A percentile compares a stretch with the other conserved stretches of the same genome.
phyloP scores from a whole-genome alignment of 176 grass and related monocot species.

The Rhynchospora tenuis region DNA sequence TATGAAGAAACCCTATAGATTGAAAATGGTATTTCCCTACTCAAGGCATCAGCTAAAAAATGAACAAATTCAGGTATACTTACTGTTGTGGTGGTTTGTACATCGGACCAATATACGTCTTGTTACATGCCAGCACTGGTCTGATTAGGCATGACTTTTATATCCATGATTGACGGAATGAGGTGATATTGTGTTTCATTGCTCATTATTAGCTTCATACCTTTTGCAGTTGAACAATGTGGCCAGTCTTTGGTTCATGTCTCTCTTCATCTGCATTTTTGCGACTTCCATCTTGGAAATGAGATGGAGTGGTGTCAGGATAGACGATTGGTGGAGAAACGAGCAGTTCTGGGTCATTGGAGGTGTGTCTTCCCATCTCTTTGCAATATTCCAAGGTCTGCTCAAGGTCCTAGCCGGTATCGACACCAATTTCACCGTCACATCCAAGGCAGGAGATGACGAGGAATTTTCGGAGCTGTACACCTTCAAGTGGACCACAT shows the following conservation, averaged over 20 bases:
- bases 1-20: background rate
- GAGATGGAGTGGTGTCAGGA: slow-evolving; percentile 25
- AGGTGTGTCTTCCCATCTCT: slow-evolving; percentile 21
- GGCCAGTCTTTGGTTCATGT: slow-evolving; percentile 27
- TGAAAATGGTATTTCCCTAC: background rate
- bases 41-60: background rate
- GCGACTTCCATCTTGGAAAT: slow-evolving; percentile 23
- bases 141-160: background rate
- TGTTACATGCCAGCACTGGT: background rate
- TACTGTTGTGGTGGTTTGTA: background rate
- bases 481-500: slow-evolving; percentile 27
- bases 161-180: background rate
- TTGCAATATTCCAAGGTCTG: slow-evolving; percentile 23
- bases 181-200: background rate
- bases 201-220: background rate
- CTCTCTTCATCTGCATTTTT: slow-evolving; percentile 30
- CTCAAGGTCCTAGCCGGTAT: slow-evolving; percentile 16
- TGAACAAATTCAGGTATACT: background rate
- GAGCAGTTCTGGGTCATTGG: slow-evolving; percentile 29
- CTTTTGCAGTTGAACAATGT: slow-evolving; percentile 17
- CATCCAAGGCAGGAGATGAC: slow-evolving; percentile 9
- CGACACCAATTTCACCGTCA: slow-evolving; percentile 19
- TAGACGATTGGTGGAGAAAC: slow-evolving; percentile 26
- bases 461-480: slow-evolving; percentile 25
- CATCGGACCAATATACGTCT: background rate